phyloP scores from a whole-genome alignment of 495 filamentous ascomycete species.

The Penicillium bialowiezense region DNA sequence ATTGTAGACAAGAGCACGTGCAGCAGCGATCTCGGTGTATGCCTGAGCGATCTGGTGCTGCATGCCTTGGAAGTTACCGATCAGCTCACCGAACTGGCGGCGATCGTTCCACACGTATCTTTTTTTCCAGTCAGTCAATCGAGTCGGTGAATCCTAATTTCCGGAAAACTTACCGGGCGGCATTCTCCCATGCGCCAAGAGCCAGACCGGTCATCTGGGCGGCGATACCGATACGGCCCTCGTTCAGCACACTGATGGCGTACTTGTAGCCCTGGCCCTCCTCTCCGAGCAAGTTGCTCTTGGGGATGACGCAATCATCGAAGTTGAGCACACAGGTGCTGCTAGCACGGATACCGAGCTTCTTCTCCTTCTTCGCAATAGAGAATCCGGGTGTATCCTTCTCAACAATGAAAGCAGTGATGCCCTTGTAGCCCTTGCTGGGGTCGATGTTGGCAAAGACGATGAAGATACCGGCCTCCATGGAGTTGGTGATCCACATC shows the following conservation, averaged over 20 bases:
- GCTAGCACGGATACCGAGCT: slow-evolving; percentile 92
- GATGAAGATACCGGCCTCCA: slow-evolving; percentile 93
- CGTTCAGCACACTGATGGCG: slow-evolving; percentile 93
- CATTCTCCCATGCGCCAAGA: slow-evolving; percentile 93
- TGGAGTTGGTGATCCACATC: slow-evolving; percentile 99
- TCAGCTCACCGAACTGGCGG: slow-evolving; percentile 89
- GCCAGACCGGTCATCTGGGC: slow-evolving; percentile 99
- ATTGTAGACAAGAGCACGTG: slow-evolving; percentile 91
- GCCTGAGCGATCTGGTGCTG: slow-evolving; percentile 98
- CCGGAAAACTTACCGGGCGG: slow-evolving; percentile 61
- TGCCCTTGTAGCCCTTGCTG: slow-evolving; percentile 87
- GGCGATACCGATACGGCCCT: slow-evolving; percentile 95
- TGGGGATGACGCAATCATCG: slow-evolving; percentile 89
- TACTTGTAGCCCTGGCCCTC: slow-evolving; percentile 96
- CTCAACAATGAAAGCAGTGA: slow-evolving; percentile 94
- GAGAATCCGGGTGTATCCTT: slow-evolving; percentile 85
- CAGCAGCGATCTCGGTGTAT: slow-evolving; percentile 88
- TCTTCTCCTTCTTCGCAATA: slow-evolving; percentile 99
- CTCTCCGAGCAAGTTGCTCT: slow-evolving; percentile 82
- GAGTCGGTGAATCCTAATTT: background rate
- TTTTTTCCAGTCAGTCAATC: background rate
- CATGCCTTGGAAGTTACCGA: slow-evolving; percentile 98
- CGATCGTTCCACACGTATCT: slow-evolving; percentile 95
- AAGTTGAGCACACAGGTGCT: slow-evolving; percentile 97
- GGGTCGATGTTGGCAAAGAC: slow-evolving; percentile 95